Evolutionary conservation across 257 asterid genomes (phyloP).

Genomic region (Solanum tacnaense): DNA sequence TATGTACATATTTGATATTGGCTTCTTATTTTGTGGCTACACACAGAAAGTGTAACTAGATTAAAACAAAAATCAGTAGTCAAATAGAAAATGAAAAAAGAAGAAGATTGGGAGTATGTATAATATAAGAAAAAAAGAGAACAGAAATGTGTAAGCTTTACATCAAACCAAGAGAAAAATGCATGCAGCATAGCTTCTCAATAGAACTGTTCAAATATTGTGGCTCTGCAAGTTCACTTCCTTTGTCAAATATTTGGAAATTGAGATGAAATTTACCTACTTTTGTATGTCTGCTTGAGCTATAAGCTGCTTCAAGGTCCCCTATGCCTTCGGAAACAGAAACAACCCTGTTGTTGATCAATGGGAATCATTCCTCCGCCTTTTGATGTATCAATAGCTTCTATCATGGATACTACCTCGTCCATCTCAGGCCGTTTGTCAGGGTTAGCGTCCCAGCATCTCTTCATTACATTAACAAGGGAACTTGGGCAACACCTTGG

Average conservation of each 20-base stretch:
- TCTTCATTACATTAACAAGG: conserved; percentile 64
- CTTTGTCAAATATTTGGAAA: not conserved
- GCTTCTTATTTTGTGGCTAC: not conserved
- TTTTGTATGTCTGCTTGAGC: not conserved
- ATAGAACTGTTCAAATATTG: not conserved
- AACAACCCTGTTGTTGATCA: conserved; percentile 70
- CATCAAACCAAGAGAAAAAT: not conserved
- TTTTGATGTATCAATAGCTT: conserved; percentile 69
- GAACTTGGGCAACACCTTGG: conserved; percentile 85
- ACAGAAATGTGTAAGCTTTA: not conserved
- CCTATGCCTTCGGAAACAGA: conserved; percentile 53
- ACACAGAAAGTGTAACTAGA: not conserved
- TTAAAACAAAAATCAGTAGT: not conserved
- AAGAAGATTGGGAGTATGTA: not conserved
- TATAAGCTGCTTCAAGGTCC: conserved; percentile 37
- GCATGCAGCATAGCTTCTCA: not conserved
- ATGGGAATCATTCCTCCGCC: conserved; percentile 92
- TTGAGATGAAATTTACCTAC: not conserved
- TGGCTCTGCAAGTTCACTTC: not conserved
- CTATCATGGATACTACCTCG: conserved; percentile 71
- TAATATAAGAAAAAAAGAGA: not conserved
- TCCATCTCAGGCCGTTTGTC: conserved; percentile 90
- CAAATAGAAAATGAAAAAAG: not conserved
- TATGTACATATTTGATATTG: not conserved
- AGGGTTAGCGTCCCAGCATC: conserved; percentile 86